These are phyloP conservation scores for Boletales sp. DNA, from an alignment of 768 basidiomycete species.

Conservation along the genomic window DNA sequence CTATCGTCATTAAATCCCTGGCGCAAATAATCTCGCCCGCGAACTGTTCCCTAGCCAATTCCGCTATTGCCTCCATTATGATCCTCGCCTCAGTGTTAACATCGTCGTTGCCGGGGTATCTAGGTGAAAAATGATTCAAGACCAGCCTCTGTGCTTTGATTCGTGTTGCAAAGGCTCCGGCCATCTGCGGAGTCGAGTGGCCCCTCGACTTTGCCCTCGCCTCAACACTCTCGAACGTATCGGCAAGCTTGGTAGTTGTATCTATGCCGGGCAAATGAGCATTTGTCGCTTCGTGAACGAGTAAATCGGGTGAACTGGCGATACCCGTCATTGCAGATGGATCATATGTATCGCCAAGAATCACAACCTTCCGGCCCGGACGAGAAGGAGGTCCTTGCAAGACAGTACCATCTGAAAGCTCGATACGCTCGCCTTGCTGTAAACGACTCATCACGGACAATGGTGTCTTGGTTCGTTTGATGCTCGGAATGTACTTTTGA, in stretches of 20 bases:
- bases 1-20: slow-evolving; percentile 70
- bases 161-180: slow-evolving; percentile 70
- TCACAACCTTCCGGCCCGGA: slow-evolving; percentile 70
- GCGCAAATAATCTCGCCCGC: slow-evolving; percentile 64
- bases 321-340: slow-evolving; percentile 62
- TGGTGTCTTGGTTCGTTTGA: slow-evolving; percentile 67
- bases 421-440: slow-evolving; percentile 60
- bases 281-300: slow-evolving; percentile 91
- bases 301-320: slow-evolving; percentile 62
- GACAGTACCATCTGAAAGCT: slow-evolving; percentile 67
- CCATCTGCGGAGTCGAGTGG: slow-evolving; percentile 92
- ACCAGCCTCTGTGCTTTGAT: slow-evolving; percentile 61
- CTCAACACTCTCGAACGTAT: slow-evolving; percentile 62
- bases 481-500: slow-evolving; percentile 57
- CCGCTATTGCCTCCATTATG: slow-evolving; percentile 62
- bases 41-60: slow-evolving; percentile 52
- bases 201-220: slow-evolving; percentile 68
- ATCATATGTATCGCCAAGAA: slow-evolving; percentile 85
- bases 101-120: slow-evolving; percentile 69
- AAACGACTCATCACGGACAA: slow-evolving; percentile 65
- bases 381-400: slow-evolving; percentile 64
- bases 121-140: slow-evolving; percentile 83
- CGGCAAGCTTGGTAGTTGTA: slow-evolving; percentile 51
- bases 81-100: slow-evolving; percentile 42
- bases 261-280: slow-evolving; percentile 72